Evolutionary conservation across 2,329 filamentous ascomycete species (phyloP), one percentile per base, ranked within the genome.

Genomic region (Achaetomium macrosporum): DNA sequence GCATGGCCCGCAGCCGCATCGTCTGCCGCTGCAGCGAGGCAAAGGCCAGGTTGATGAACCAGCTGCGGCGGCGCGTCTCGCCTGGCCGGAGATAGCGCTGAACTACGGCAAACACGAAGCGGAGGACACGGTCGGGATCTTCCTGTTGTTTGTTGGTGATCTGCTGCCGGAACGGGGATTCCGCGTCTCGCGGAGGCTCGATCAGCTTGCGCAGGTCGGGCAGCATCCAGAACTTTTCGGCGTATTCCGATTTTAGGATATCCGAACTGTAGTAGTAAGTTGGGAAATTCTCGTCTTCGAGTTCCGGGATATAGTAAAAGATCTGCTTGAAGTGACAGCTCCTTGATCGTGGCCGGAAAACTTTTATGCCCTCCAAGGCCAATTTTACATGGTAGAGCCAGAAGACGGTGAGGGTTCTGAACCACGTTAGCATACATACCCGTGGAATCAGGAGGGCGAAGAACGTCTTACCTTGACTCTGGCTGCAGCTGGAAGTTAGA

Each of bases 361-460:
- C 29, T 8, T 36, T 15, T 19, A 36, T 40, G 5, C 43, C 31
- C 3, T 16, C 17, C 2, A 52, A 31, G 9, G 53, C 57, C n/a
- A 55, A 33, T 12, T 50, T 48, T 48, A 59, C 42, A 12, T 61
- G 59, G 19, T 61, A 58, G 3, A 61, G 47, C 59, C 59, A 61
- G 42, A 61, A 59, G 5, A 60, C 57, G 0, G 58, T 59, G 5
- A 51, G 16, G 1, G 58, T 60, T 16, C 58, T 60, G 13, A 4
- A 7, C 16, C 0, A 13, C 17, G 31, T 46, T 13, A 51, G 39
- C 17, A 46, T 25, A 31, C 2, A 20, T 4, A 13, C 8, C 16
- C 43, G 16, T 5, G 45, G 25, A 25, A 25, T 25, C 25, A 30
- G 20, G n/a, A 13, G 5, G 29, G 16, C 13, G 31, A 20, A n/a